Evolutionary conservation across 2,329 filamentous ascomycete genomes (phyloP), one percentile per base, ranked within the genome.

Genomic region (Cladosporium sp.): DNA sequence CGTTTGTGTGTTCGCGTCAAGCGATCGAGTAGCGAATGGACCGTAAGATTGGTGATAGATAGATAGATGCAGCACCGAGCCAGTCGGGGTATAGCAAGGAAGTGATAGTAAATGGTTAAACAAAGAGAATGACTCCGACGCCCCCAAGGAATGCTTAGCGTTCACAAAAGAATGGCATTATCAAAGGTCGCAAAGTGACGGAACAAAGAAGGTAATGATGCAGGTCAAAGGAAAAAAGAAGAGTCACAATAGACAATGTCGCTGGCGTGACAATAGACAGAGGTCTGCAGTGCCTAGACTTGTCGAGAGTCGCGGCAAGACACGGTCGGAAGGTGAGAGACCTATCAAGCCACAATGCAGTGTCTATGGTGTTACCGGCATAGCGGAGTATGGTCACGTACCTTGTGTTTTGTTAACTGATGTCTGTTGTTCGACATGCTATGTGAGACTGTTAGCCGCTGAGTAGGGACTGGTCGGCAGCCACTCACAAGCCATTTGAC

Each of bases 1-100:
- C 33, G 55, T 59, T 33, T 18, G 56, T 46, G 44, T 29, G 53
- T 14, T 65, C 63, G 63, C 55, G 56, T 65, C 55, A 60, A 53
- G 63, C 63, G 63, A 60, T 53, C 21, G 53, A 31, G 29, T 59
- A 26, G 49, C 40, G 21, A 7, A 46, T 10, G 14, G 2, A 3
- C n/a, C 40, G 40, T 46, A 3, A 46, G 8, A 21, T 21, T 46
- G 40, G n/a, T 23, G 40, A 23, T 21, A 21, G n/a, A 46, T 46
- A 46, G n/a, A 46, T 46, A 46, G 40, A 46, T 46, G 40, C 40
- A 46, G n/a, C n/a, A 23, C 40, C 40, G n/a, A 46, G n/a, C 40
- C 40, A 46, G 40, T 46, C 40, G 40, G 40, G 40, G 21, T 10
- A 46, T 23, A 12, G n/a, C 8, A 12, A 46, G 40, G 11, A 46